These are phyloP conservation scores for Oldenlandia corymbosa DNA, from an alignment of 257 asterid genomes.

Conservation along the genomic window DNA sequence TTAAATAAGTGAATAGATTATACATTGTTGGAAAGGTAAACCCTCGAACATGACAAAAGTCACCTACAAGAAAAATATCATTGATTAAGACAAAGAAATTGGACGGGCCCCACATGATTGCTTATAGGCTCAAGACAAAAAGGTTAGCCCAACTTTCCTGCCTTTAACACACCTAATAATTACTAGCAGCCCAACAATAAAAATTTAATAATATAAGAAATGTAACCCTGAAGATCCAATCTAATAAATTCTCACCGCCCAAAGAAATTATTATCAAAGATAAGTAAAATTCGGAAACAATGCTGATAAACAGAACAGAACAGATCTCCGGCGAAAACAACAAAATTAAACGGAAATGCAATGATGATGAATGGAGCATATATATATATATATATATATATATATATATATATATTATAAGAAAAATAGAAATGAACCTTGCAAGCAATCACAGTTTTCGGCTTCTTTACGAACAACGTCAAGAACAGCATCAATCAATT, in stretches of 20 bases:
- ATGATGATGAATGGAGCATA: neutral
- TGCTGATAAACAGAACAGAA: neutral
- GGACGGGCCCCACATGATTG: neutral
- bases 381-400: too few relatives aligned
- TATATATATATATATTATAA: too few relatives aligned
- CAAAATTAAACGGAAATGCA: neutral
- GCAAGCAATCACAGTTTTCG: constrained; percentile 88
- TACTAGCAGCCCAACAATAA: neutral
- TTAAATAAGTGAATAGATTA: neutral
- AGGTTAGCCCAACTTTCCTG: constrained; percentile 3
- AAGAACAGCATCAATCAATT: constrained; percentile 78
- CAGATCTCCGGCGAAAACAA: neutral
- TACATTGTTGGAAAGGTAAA: neutral
- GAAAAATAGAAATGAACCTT: constrained; percentile 43
- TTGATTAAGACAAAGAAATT: neutral
- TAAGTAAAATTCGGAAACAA: neutral
- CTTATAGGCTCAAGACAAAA: constrained; percentile 9
- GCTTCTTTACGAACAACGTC: constrained; percentile 90
- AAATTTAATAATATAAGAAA: neutral
- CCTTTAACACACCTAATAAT: constrained; percentile 13
- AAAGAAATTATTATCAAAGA: neutral
- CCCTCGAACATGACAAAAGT: constrained; percentile 2
- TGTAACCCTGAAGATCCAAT: constrained; percentile 1
- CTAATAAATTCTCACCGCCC: neutral
- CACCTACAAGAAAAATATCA: neutral